Evolutionary conservation across 768 basidiomycete species (phyloP).

Genomic region (Boletus reticulatus): DNA sequence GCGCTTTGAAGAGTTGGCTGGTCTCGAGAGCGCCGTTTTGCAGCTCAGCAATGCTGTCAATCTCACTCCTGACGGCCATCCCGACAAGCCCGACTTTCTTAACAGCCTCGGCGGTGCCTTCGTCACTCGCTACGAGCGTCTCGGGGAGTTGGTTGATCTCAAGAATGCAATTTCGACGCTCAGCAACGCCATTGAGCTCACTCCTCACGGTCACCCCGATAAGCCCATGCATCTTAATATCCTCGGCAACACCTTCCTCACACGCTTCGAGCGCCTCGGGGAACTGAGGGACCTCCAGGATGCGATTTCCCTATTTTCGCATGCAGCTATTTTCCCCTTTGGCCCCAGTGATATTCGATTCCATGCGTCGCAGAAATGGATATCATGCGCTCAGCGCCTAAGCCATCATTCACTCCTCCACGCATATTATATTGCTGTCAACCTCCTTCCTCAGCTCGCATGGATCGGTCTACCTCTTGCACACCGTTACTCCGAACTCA

Average conservation of each 20-base stretch:
- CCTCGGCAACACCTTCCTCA: neutral
- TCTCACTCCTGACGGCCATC: too few relatives aligned
- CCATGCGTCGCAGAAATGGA: slow-evolving; percentile 4
- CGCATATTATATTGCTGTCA: slow-evolving; percentile 16
- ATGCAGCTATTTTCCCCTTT: neutral
- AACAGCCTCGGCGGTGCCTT: neutral
- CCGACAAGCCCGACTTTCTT: too few relatives aligned
- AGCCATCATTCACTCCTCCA: slow-evolving; percentile 12
- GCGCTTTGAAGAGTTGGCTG: too few relatives aligned
- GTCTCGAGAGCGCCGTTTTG: too few relatives aligned
- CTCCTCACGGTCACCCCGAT: neutral
- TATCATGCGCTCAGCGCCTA: slow-evolving; percentile 1
- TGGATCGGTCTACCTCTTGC: slow-evolving; percentile 15
- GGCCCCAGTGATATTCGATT: slow-evolving; percentile 1
- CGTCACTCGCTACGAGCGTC: neutral
- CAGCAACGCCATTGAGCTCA: neutral
- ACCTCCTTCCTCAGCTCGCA: slow-evolving; percentile 18
- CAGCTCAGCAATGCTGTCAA: too few relatives aligned
- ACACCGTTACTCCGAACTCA: slow-evolving; percentile 15
- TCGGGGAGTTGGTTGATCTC: neutral
- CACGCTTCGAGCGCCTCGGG: neutral
- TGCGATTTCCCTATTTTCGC: neutral
- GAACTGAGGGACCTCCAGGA: neutral
- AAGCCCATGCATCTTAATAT: neutral
- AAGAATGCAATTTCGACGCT: neutral